Percentiles rank a stretch among this genome's conserved stretches.
These are phyloP conservation scores for Coemansia sp. DNA, from an alignment of 192 early-diverging fungal genomes.

Conservation along the genomic window DNA sequence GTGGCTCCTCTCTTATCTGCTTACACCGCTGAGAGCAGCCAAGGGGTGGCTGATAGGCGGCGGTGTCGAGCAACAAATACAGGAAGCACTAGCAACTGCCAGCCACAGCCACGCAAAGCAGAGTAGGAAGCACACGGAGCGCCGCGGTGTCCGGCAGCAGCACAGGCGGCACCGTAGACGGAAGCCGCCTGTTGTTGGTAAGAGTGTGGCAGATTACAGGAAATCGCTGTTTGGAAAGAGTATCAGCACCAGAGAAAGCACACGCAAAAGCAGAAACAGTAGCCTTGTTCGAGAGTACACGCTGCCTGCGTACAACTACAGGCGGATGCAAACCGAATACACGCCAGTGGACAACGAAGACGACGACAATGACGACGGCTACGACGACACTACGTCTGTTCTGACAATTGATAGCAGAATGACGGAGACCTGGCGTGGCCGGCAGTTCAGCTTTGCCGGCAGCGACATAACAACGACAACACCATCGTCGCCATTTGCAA, in stretches of 20 bases:
- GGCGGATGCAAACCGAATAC: slow-evolving; percentile 2
- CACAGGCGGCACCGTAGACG: background rate
- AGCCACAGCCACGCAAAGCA: background rate
- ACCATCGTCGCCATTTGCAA: background rate
- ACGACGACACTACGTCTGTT: slow-evolving; percentile 30
- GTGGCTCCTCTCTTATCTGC: slow-evolving; percentile 22
- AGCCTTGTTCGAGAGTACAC: slow-evolving; percentile 45
- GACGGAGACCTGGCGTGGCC: background rate
- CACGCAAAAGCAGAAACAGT: slow-evolving; percentile 18
- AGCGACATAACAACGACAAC: background rate
- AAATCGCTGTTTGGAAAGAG: slow-evolving; percentile 14
- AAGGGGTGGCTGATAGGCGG: slow-evolving; percentile 28
- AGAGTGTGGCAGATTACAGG: background rate
- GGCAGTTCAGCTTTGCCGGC: slow-evolving; percentile 7
- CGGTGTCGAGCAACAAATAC: slow-evolving; percentile 8
- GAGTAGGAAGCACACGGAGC: background rate
- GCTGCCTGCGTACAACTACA: background rate
- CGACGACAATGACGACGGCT: no score
- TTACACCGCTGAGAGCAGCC: slow-evolving; percentile 30
- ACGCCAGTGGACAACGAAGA: background rate
- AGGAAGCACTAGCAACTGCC: background rate
- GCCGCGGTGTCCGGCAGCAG: background rate
- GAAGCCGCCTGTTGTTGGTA: background rate
- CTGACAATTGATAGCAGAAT: slow-evolving; percentile 41
- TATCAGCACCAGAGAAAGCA: background rate